Evolutionary conservation across 2,329 filamentous ascomycete genomes (phyloP).

Genomic region (Diplocarpon rosae): DNA sequence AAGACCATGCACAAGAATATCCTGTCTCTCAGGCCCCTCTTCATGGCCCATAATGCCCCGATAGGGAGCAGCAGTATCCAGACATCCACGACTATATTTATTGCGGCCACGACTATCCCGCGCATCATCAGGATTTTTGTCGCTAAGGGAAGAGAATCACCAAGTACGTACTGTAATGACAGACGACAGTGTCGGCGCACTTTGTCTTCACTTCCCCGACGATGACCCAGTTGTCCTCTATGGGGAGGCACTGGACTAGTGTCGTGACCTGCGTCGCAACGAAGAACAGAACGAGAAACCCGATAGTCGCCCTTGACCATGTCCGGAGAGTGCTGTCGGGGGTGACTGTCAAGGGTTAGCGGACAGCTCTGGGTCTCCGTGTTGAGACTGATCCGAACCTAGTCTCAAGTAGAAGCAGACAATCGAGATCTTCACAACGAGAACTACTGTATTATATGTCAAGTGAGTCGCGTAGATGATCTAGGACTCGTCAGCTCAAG

Average conservation of each 20-base stretch:
- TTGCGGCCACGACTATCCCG: constrained; percentile 7
- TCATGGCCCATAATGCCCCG: constrained; percentile 7
- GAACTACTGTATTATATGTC: constrained; percentile 25
- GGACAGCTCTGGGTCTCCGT: background rate
- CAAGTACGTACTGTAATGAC: constrained; percentile 25
- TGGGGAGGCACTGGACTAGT: constrained; percentile 26
- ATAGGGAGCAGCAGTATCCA: constrained; percentile 13
- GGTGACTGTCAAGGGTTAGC: constrained; percentile 13
- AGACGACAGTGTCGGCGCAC: constrained; percentile 27
- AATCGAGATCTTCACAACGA: constrained; percentile 27
- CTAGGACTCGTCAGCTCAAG: constrained; percentile 2
- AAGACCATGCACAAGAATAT: constrained; percentile 12
- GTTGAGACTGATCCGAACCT: constrained; percentile 15
- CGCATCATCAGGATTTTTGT: too few relatives aligned
- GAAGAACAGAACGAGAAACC: constrained; percentile 22
- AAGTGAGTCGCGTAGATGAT: constrained; percentile 25
- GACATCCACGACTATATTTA: constrained; percentile 13
- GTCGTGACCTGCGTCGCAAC: constrained; percentile 22
- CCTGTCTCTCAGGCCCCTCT: constrained; percentile 9
- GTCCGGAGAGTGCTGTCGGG: constrained; percentile 20
- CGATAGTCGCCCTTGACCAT: constrained; percentile 21
- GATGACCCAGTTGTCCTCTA: constrained; percentile 28
- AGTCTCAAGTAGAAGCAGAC: constrained; percentile 28
- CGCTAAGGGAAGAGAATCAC: too few relatives aligned
- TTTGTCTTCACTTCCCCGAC: constrained; percentile 19